Conservation (phyloP, 768 basidiomycete species). For the Tylopilus felleus region DNA sequence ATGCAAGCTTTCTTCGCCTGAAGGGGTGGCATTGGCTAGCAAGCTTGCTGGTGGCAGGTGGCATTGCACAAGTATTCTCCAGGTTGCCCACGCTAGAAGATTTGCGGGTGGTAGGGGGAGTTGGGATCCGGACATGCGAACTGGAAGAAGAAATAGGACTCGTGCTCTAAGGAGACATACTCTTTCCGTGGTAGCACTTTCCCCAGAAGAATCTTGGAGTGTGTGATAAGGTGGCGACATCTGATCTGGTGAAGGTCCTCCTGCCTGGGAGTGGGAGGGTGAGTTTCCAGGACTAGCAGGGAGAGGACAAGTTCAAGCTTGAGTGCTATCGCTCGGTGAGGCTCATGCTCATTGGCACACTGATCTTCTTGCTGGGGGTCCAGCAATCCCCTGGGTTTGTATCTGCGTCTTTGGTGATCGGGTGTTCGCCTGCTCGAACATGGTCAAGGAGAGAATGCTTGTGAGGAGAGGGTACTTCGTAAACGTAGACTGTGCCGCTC, state of each 20-base stretch:
- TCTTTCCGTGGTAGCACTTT: conserved; percentile 37
- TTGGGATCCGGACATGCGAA: conserved; percentile 27
- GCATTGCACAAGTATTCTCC: conserved; percentile 29
- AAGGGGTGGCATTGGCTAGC: conserved; percentile 54
- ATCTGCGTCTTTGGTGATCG: conserved; percentile 53
- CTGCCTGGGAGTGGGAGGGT: conserved; percentile 36
- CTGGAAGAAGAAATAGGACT: conserved; percentile 35
- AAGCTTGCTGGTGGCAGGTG: conserved; percentile 36
- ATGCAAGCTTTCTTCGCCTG: conserved; percentile 53
- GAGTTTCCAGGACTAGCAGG: conserved; percentile 36
- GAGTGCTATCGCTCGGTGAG: conserved; percentile 29
- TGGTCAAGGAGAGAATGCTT: conserved; percentile 53
- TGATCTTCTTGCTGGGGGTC: conserved; percentile 14
- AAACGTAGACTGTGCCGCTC: no score
- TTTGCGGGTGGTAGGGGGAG: conserved; percentile 29
- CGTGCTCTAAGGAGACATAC: conserved; percentile 46
- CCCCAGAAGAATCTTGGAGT: conserved; percentile 45
- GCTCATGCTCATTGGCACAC: conserved; percentile 35
- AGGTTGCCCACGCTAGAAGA: conserved; percentile 15
- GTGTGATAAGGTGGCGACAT: conserved; percentile 49
- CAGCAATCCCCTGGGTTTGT: conserved; percentile 25
- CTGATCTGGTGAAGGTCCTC: conserved; percentile 52
- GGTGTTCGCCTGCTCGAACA: conserved; percentile 49
- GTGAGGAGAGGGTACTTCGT: conserved; percentile 39
- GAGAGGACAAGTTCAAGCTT: conserved; percentile 26